Conservation (phyloP, 2,329 filamentous ascomycete species). For the Colletotrichum coccodes region DNA sequence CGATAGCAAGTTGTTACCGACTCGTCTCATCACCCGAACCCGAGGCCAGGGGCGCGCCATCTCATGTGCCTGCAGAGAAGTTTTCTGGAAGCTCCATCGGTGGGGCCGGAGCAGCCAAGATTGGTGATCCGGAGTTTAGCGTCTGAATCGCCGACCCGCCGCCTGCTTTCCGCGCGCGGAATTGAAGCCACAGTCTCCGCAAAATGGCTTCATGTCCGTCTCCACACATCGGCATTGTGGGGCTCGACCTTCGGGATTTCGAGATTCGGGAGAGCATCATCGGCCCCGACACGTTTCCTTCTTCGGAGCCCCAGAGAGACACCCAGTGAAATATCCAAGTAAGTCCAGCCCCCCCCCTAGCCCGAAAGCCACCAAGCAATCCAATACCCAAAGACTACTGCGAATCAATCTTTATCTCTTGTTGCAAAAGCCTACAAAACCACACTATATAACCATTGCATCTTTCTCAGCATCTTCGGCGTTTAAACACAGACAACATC, state of each 20-base stretch:
- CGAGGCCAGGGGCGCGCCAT: not conserved
- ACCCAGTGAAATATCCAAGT: not conserved
- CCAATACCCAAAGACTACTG: too few species aligned
- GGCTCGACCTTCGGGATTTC: not conserved
- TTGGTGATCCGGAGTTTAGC: conserved; percentile 18
- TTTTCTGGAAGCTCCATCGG: conserved; percentile 8
- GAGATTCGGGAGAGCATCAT: not conserved
- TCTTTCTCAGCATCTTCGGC: too few species aligned
- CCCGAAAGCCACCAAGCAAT: too few species aligned
- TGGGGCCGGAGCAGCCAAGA: conserved; percentile 8
- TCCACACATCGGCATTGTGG: not conserved
- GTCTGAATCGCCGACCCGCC: conserved; percentile 9
- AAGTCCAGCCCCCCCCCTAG: not conserved
- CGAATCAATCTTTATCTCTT: too few species aligned
- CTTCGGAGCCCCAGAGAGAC: not conserved
- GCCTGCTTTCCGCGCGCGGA: conserved; percentile 17
- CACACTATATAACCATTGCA: too few species aligned
- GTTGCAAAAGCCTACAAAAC: too few species aligned
- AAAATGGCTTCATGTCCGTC: not conserved
- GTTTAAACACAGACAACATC: too few species aligned
- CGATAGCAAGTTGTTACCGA: not conserved
- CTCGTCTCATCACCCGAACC: not conserved
- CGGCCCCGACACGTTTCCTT: not conserved
- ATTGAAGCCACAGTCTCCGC: not conserved
- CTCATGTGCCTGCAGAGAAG: not conserved